These are phyloP conservation scores for Yamadazyma endophytica DNA, from an alignment of 805 yeast genomes.

Conservation along the genomic window DNA sequence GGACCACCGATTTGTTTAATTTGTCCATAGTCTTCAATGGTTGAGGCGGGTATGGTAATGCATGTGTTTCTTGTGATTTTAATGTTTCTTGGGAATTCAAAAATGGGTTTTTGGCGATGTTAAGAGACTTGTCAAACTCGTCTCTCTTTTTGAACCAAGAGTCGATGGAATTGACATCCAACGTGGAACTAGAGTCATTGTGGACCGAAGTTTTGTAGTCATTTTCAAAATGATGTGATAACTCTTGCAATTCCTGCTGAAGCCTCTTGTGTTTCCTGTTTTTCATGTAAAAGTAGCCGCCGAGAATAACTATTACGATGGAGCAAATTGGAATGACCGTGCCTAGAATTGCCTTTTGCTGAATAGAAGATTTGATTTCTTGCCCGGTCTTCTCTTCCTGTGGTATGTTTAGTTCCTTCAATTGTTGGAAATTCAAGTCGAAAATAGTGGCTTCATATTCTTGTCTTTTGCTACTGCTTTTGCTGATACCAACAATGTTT, in stretches of 20 bases:
- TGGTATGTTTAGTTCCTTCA: slow-evolving; percentile 6
- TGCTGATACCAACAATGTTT: slow-evolving; percentile 8
- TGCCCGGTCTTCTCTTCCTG: slow-evolving; percentile 2
- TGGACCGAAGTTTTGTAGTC: slow-evolving; percentile 4
- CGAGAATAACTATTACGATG: slow-evolving; percentile 12
- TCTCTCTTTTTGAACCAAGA: slow-evolving; percentile 52
- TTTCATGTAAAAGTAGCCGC: slow-evolving; percentile 15
- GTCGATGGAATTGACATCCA: slow-evolving; percentile 46
- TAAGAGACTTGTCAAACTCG: slow-evolving; percentile 30
- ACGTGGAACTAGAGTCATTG: slow-evolving; percentile 32
- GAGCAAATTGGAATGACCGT: slow-evolving; percentile 33
- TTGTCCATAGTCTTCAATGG: slow-evolving; percentile 11
- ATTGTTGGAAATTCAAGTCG: slow-evolving; percentile 7
- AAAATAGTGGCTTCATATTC: slow-evolving; percentile 7
- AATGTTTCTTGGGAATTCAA: slow-evolving; percentile 12
- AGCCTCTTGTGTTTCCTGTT: slow-evolving; percentile 14
- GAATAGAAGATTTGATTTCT: slow-evolving; percentile 5
- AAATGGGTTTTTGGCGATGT: slow-evolving; percentile 16
- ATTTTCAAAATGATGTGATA: slow-evolving; percentile 28
- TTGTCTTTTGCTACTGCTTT: slow-evolving; percentile 1
- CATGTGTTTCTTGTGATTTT: neutral
- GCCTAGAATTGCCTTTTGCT: slow-evolving; percentile 31
- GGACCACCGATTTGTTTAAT: slow-evolving; percentile 11
- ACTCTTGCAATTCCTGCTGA: slow-evolving; percentile 18
- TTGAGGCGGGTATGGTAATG: slow-evolving; percentile 6